phyloP scores from a whole-genome alignment of 1,284 basidiomycete genomes.

The Austroboletus novae-zelandiae region DNA sequence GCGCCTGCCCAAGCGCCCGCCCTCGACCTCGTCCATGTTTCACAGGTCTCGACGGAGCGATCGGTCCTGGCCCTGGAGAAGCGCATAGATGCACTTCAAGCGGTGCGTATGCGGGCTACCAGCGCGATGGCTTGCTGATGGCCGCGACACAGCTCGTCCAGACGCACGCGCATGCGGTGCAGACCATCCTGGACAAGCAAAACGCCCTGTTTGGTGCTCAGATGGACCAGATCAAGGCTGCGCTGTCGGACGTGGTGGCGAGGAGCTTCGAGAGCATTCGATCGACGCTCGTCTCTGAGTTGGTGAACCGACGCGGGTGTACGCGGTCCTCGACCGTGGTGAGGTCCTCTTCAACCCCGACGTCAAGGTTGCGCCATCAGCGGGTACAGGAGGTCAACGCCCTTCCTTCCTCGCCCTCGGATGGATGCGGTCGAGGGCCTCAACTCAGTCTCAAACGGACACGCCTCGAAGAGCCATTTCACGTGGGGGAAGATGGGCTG shows the following conservation, averaged over 20 bases:
- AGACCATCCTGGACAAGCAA: conserved; percentile 39
- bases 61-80: conserved; percentile 51
- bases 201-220: conserved; percentile 45
- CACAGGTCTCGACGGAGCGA: conserved; percentile 35
- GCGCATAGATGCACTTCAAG: conserved; percentile 54
- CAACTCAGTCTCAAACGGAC: conserved; percentile 2
- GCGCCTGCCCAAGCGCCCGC: conserved; percentile 49
- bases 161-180: conserved; percentile 51
- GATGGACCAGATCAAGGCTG: conserved; percentile 39
- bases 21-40: conserved; percentile 41
- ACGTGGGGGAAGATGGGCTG: too few species aligned
- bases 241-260: conserved; percentile 18
- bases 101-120: conserved; percentile 35
- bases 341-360: conserved; percentile 1
- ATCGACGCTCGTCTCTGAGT: conserved; percentile 11
- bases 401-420: conserved; percentile 14
- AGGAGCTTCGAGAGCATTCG: conserved; percentile 14
- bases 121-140: conserved; percentile 6
- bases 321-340: conserved; percentile 2
- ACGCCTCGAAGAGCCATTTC: neutral
- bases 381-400: neutral
- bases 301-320: neutral
- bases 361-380: neutral
- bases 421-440: neutral
- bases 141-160: conserved; percentile 36